Percentiles rank a stretch among this genome's conserved stretches.
phyloP scores from a whole-genome alignment of 2,329 filamentous ascomycete species.

The Aureobasidium sp. region DNA sequence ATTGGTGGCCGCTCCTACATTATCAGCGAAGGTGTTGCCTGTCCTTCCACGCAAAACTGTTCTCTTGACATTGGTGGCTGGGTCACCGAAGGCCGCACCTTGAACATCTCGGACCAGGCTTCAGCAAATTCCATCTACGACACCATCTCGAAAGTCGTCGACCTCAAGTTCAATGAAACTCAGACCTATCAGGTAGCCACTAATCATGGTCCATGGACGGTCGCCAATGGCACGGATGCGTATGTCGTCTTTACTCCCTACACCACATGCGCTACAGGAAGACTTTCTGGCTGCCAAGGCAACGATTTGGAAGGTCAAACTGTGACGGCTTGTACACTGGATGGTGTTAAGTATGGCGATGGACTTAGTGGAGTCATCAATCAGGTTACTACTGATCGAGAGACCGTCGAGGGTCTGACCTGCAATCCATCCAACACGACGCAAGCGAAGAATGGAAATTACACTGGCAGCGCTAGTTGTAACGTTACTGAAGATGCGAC shows the following conservation, averaged over 20 bases:
- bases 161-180: background rate
- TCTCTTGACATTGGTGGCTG: background rate
- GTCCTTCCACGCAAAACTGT: background rate
- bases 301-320: background rate
- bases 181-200: background rate
- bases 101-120: background rate
- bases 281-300: background rate
- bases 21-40: background rate
- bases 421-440: background rate
- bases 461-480: background rate
- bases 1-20: background rate
- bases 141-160: background rate
- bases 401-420: background rate
- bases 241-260: background rate
- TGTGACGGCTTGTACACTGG: background rate
- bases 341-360: background rate
- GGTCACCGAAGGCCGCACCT: background rate
- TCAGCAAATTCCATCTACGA: background rate
- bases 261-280: background rate
- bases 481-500: background rate
- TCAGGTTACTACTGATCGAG: background rate
- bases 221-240: background rate
- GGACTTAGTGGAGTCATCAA: background rate
- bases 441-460: background rate
- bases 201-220: background rate